Conservation (phyloP, 805 yeast species). For the Metschnikowia picachoensis region DNA sequence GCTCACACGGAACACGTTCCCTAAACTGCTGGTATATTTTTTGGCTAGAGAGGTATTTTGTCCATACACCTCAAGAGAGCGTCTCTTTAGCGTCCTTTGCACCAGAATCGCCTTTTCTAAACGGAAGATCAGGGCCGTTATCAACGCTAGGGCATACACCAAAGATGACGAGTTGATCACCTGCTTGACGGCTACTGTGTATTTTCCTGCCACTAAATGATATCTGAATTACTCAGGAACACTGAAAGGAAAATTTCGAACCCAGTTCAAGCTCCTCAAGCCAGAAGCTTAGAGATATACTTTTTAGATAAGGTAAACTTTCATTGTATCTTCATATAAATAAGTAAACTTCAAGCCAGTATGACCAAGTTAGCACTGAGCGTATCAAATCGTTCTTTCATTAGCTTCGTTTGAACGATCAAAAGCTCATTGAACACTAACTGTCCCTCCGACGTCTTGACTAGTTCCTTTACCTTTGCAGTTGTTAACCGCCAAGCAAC, state of each 20-base stretch:
- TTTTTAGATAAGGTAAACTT: background rate
- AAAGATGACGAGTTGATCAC: slow-evolving; percentile 76
- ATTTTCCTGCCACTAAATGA: slow-evolving; percentile 38
- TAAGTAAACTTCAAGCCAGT: slow-evolving; percentile 36
- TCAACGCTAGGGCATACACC: slow-evolving; percentile 86
- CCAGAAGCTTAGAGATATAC: background rate
- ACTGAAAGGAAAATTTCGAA: too few relatives aligned
- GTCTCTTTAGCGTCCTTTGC: too few relatives aligned
- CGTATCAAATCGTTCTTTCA: slow-evolving; percentile 69
- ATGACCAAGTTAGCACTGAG: slow-evolving; percentile 74
- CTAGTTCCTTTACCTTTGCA: slow-evolving; percentile 42
- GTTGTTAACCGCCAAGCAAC: slow-evolving; percentile 65
- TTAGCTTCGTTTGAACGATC: slow-evolving; percentile 55
- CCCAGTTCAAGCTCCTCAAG: background rate
- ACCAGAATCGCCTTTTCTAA: too few relatives aligned
- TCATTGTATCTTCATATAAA: background rate
- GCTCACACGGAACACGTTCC: too few relatives aligned
- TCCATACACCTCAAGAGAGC: too few relatives aligned
- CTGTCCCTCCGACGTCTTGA: slow-evolving; percentile 41
- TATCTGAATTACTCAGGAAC: background rate
- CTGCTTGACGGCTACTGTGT: slow-evolving; percentile 74
- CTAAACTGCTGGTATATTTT: too few relatives aligned
- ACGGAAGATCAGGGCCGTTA: too few relatives aligned
- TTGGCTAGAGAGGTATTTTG: too few relatives aligned
- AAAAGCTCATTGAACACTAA: slow-evolving; percentile 62